Evolutionary conservation across 257 asterid species (phyloP), one percentile per base, ranked within the genome.

Genomic region (Jacaranda copaia): DNA sequence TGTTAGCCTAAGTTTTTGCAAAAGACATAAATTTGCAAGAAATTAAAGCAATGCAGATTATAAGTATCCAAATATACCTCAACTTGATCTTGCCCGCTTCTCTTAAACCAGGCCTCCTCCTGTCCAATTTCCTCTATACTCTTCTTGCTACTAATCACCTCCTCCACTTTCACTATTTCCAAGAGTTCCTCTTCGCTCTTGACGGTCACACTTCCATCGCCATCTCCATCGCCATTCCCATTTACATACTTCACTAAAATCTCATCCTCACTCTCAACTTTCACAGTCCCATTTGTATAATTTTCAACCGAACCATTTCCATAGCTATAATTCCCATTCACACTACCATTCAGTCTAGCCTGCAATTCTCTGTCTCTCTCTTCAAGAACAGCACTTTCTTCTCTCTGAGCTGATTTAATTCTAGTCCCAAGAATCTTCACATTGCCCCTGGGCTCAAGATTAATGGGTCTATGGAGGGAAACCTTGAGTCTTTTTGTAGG

Each of bases 81-180:
- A 78, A 87, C 88, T 82, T 86, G 70, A 67, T 83, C 85, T 15
- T 40, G 56, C 20, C 46, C 72, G 13, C 76, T 80, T 49, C 14
- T 72, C 86, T 87, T 91, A 83, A 93, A 93, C 97, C 98, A 93
- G 5, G 95, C 98, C 11, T 89, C 97, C 86, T 93, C 98, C 80
- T 91, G 91, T 42, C 98, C 98, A 81, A 93, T 91, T 73, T 93
- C 95, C 79, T 93, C 98, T 13, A 93, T 70, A 73, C 82, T 89
- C 81, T 86, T 85, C 89, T 80, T 87, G 46, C 57, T 69, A 71
- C 62, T 72, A 74, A 70, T 69, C 81, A 72, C 88, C 72, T 76
- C 80, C 68, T 82, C 86, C 53, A 59, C 71, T 78, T 87, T 73
- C 81, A 80, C 82, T 73, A 80, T 76, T 74, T 64, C 64, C 77